These are phyloP conservation scores for Exutisphaerella laricina DNA, from an alignment of 2,329 filamentous ascomycete species.

Conservation along the genomic window DNA sequence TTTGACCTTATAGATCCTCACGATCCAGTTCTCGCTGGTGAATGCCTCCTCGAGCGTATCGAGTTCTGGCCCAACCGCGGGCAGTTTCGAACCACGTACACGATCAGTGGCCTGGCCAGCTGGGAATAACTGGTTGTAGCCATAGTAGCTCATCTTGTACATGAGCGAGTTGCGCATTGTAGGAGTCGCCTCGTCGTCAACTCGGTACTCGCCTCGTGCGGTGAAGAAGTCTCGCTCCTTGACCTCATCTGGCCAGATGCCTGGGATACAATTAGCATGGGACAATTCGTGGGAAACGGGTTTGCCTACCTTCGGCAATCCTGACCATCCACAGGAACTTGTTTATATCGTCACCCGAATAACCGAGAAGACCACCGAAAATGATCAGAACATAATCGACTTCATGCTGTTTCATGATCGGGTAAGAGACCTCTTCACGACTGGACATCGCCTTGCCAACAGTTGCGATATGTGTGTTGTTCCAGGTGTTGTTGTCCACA, in stretches of 20 bases:
- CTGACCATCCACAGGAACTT: slow-evolving; percentile 99
- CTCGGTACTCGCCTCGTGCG: slow-evolving; percentile 82
- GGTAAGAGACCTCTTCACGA: slow-evolving; percentile 94
- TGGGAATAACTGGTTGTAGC: slow-evolving; percentile 88
- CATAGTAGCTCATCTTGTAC: slow-evolving; percentile 99
- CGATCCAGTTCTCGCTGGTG: slow-evolving; percentile 99
- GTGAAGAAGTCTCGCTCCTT: slow-evolving; percentile 98
- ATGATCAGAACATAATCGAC: slow-evolving; percentile 98
- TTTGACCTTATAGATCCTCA: slow-evolving; percentile 99
- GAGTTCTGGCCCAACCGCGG: slow-evolving; percentile 77
- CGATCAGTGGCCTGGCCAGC: slow-evolving; percentile 84
- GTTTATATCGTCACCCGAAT: slow-evolving; percentile 98
- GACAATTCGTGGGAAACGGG: no score
- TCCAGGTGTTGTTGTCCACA: slow-evolving; percentile 99
- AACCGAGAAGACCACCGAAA: slow-evolving; percentile 90
- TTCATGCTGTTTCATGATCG: slow-evolving; percentile 96
- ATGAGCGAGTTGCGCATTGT: slow-evolving; percentile 99
- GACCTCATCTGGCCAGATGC: slow-evolving; percentile 98
- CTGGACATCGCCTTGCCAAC: slow-evolving; percentile 99
- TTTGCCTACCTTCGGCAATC: slow-evolving; percentile 74
- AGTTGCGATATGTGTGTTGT: slow-evolving; percentile 99
- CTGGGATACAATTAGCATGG: slow-evolving; percentile 19
- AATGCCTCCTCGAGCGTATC: slow-evolving; percentile 93
- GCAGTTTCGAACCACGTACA: slow-evolving; percentile 74
- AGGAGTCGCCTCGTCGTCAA: slow-evolving; percentile 87